Conservation (phyloP, 805 yeast species). For the Suhomyces sp. region DNA sequence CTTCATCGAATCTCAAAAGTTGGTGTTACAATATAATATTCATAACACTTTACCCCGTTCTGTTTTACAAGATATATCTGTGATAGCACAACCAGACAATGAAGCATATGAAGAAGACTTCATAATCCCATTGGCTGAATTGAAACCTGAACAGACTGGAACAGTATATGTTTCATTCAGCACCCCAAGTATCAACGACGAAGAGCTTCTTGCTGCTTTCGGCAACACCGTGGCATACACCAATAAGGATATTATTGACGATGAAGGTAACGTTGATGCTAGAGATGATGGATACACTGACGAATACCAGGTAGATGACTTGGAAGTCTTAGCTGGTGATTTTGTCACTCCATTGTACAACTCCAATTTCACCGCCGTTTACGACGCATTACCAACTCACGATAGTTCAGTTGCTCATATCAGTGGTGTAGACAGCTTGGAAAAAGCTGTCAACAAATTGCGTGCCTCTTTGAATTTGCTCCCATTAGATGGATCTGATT, state of each 20-base stretch:
- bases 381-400: slow-evolving; percentile 64
- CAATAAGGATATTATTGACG: slow-evolving; percentile 75
- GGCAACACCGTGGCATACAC: slow-evolving; percentile 70
- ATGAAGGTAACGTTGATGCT: slow-evolving; percentile 62
- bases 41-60: slow-evolving; percentile 81
- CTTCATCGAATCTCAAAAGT: slow-evolving; percentile 62
- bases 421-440: slow-evolving; percentile 38
- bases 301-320: slow-evolving; percentile 86
- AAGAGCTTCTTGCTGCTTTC: slow-evolving; percentile 44
- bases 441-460: slow-evolving; percentile 50
- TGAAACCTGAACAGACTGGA: slow-evolving; percentile 70
- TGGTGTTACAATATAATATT: slow-evolving; percentile 78
- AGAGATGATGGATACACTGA: slow-evolving; percentile 85
- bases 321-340: slow-evolving; percentile 76
- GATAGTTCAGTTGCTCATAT: slow-evolving; percentile 72
- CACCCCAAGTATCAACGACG: slow-evolving; percentile 51
- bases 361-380: slow-evolving; percentile 69
- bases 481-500: slow-evolving; percentile 74
- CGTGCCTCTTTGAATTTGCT: slow-evolving; percentile 45
- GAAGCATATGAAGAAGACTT: slow-evolving; percentile 65
- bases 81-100: slow-evolving; percentile 61
- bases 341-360: slow-evolving; percentile 74
- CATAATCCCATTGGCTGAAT: slow-evolving; percentile 67
- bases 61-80: slow-evolving; percentile 73
- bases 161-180: slow-evolving; percentile 75